Evolutionary conservation across 129 eudicot genomes (phyloP).

Genomic region (Solidago caesia): DNA sequence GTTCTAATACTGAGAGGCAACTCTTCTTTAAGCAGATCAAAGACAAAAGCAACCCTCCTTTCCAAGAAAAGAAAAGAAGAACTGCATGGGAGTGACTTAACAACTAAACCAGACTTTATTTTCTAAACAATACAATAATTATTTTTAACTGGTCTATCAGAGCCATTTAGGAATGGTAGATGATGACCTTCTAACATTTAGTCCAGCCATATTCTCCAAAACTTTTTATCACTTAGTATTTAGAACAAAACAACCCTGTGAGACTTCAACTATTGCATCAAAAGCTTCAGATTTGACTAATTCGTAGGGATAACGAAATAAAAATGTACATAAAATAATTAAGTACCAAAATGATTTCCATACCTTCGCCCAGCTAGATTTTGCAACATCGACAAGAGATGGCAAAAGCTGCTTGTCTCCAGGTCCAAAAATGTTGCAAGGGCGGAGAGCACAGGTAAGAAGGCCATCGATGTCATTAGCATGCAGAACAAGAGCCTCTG

Average conservation of each 20-base stretch:
- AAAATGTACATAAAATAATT: constrained; percentile 11
- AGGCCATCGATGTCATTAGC: constrained; percentile 78
- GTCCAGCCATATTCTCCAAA: constrained; percentile 9
- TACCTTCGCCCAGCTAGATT: constrained; percentile 78
- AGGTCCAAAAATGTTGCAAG: constrained; percentile 83
- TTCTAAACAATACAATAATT: constrained; percentile 20
- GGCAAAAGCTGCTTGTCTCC: constrained; percentile 65
- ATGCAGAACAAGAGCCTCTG: constrained; percentile 70
- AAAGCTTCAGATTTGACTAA: neutral
- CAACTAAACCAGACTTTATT: constrained; percentile 1
- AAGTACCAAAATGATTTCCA: constrained; percentile 25
- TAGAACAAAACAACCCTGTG: neutral
- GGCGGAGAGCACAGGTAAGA: constrained; percentile 80
- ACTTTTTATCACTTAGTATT: neutral
- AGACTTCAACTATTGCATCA: neutral
- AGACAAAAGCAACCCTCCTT: constrained; percentile 18
- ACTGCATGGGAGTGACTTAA: constrained; percentile 4
- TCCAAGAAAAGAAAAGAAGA: constrained; percentile 3
- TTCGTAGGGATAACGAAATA: neutral
- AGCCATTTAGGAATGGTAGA: constrained; percentile 12
- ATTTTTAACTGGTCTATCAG: neutral
- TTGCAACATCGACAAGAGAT: constrained; percentile 57
- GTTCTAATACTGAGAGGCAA: constrained; percentile 9
- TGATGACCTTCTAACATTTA: neutral
- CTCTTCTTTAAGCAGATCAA: constrained; percentile 17